Conservation (phyloP, 805 yeast genomes). For the Metschnikowia corniflorae region DNA sequence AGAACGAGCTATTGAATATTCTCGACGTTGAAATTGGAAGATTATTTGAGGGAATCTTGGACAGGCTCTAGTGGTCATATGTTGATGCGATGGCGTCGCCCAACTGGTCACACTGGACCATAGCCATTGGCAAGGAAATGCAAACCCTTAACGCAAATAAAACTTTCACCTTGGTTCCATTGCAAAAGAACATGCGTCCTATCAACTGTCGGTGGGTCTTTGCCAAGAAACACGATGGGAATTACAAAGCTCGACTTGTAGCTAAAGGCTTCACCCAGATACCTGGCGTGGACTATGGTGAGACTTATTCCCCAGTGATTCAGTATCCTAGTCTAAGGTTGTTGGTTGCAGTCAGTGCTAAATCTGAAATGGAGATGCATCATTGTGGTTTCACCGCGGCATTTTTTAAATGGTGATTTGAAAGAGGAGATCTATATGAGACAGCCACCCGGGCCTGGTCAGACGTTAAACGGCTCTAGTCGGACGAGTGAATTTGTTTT, state of each 20-base stretch:
- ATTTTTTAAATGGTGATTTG: conserved; percentile 1
- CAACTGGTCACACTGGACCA: no score
- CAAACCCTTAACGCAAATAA: no score
- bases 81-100: no score
- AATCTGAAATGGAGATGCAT: background rate
- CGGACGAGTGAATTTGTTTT: background rate
- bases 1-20: conserved; percentile 15
- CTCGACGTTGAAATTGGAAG: conserved; percentile 37
- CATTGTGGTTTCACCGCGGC: background rate
- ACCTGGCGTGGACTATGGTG: conserved; percentile 1
- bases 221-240: no score
- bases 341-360: conserved; percentile 2
- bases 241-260: conserved; percentile 2
- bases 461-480: background rate
- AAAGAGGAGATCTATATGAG: conserved; percentile 1
- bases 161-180: no score
- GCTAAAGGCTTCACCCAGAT: conserved; percentile 2
- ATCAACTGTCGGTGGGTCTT: no score
- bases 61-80: conserved; percentile 20
- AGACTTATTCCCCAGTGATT: conserved; percentile 5
- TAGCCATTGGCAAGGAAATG: no score
- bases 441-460: conserved; percentile 1
- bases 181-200: no score
- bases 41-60: conserved; percentile 39
- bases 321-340: conserved; percentile 2